phyloP scores from a whole-genome alignment of 23 red algal genomes.

The Gracilaria gracilis region DNA sequence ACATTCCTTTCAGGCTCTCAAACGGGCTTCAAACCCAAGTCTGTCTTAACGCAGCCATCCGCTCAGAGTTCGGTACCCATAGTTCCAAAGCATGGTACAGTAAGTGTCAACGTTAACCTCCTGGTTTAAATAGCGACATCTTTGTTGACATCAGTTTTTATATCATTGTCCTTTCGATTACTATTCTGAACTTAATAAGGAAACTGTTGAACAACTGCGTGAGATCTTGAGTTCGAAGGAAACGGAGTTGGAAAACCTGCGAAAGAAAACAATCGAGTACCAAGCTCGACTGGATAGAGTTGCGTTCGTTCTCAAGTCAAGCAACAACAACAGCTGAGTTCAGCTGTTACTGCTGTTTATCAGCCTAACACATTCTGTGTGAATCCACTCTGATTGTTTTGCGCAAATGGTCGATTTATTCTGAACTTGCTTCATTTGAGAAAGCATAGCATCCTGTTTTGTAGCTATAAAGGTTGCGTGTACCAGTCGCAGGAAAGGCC shows the following conservation, averaged over 20 bases:
- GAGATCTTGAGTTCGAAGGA: slow-evolving; percentile 29
- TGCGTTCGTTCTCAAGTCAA: slow-evolving; percentile 5
- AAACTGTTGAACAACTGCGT: slow-evolving; percentile 28
- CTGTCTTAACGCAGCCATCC: not conserved
- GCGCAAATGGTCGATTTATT: too few species aligned
- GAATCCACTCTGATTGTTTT: too few species aligned
- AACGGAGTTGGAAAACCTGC: slow-evolving; percentile 18
- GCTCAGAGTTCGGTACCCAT: not conserved
- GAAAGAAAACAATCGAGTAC: slow-evolving; percentile 24
- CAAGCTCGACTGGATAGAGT: slow-evolving; percentile 37
- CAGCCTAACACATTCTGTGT: too few species aligned
- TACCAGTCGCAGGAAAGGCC: too few species aligned
- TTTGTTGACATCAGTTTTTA: not conserved
- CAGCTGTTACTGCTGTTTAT: too few species aligned
- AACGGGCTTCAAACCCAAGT: slow-evolving; percentile 29
- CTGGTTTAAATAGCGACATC: not conserved
- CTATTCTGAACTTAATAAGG: not conserved
- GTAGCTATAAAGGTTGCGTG: too few species aligned
- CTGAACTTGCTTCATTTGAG: too few species aligned
- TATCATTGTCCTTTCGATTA: too few species aligned
- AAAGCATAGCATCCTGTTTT: too few species aligned
- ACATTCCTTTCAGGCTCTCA: slow-evolving; percentile 5
- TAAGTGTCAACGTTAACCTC: not conserved
- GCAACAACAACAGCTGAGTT: slow-evolving; percentile 10
- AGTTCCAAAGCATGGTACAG: slow-evolving; percentile 33